Conservation (phyloP, 257 asterid species). For the Gentiana macrophylla region DNA sequence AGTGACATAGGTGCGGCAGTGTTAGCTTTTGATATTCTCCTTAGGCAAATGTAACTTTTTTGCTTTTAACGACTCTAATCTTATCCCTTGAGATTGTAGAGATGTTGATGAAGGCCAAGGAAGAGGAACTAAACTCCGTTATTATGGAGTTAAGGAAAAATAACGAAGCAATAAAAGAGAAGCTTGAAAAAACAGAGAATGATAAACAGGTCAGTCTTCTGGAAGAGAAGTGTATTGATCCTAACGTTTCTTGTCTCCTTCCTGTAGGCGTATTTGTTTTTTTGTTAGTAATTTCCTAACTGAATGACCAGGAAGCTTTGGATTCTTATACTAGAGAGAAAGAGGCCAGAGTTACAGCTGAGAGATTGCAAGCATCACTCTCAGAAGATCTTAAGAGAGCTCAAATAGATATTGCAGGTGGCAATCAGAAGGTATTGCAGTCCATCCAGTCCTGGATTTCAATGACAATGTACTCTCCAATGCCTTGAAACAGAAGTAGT, state of each 20-base stretch:
- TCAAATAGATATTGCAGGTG: conserved; percentile 44
- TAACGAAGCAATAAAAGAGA: conserved; percentile 54
- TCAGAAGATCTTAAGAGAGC: conserved; percentile 70
- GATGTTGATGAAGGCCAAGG: conserved; percentile 60
- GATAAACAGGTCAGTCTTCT: conserved; percentile 53
- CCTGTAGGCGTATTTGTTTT: not conserved
- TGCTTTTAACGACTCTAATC: conserved; percentile 1
- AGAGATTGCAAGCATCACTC: conserved; percentile 56
- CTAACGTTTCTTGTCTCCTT: not conserved
- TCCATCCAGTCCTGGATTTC: not conserved
- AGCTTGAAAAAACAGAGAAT: conserved; percentile 53
- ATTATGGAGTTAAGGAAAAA: conserved; percentile 67
- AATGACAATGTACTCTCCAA: not conserved
- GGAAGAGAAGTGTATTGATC: not conserved
- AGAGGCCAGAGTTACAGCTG: conserved; percentile 57
- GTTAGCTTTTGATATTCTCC: not conserved
- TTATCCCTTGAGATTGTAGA: conserved; percentile 25
- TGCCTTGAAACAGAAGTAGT: not conserved
- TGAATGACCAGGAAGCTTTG: conserved; percentile 53
- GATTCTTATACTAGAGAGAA: conserved; percentile 59
- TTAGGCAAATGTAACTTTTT: not conserved
- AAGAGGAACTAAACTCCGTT: conserved; percentile 66
- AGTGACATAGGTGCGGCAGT: conserved; percentile 19
- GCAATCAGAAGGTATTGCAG: conserved; percentile 52
- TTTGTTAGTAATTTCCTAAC: conserved; percentile 4